Percentiles rank a stretch among this genome's conserved stretches.
Evolutionary conservation across 768 basidiomycete genomes (phyloP).

Genomic region (Naganishia kalamii): DNA sequence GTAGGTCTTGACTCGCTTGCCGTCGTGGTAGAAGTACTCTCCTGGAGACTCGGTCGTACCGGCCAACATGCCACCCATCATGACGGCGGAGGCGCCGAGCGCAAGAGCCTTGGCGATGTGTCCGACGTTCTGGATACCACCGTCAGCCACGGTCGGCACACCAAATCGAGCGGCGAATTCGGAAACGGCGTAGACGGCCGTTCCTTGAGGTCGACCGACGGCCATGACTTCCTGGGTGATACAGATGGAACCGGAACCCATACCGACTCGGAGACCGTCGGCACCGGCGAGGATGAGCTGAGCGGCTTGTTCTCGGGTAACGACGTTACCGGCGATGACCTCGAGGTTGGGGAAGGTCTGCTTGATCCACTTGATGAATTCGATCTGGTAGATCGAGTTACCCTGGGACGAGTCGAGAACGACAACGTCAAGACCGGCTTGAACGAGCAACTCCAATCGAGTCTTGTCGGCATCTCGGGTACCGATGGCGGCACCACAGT

Average conservation of each 20-base stretch:
- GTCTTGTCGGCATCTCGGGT: slow-evolving; percentile 83
- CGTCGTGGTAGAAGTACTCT: slow-evolving; percentile 98
- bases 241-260: slow-evolving; percentile 98
- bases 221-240: slow-evolving; percentile 99
- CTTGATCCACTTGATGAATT: slow-evolving; percentile 94
- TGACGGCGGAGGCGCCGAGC: slow-evolving; percentile 89
- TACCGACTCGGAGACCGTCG: slow-evolving; percentile 89
- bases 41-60: slow-evolving; percentile 96
- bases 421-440: slow-evolving; percentile 92
- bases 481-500: slow-evolving; percentile 90
- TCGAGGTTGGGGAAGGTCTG: slow-evolving; percentile 73
- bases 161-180: slow-evolving; percentile 89
- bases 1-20: slow-evolving; percentile 97
- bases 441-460: slow-evolving; percentile 74
- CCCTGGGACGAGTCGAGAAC: slow-evolving; percentile 94
- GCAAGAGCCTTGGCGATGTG: slow-evolving; percentile 95
- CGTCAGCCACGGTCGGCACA: slow-evolving; percentile 93
- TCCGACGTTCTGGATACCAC: slow-evolving; percentile 89
- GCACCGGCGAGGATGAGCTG: slow-evolving; percentile 87
- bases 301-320: slow-evolving; percentile 95
- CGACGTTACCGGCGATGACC: slow-evolving; percentile 94
- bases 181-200: slow-evolving; percentile 92
- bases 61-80: slow-evolving; percentile 96
- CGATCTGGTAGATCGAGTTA: slow-evolving; percentile 85
- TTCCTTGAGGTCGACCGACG: slow-evolving; percentile 93